phyloP scores from a whole-genome alignment of 345 rosid genomes.

The Brassica incana region DNA sequence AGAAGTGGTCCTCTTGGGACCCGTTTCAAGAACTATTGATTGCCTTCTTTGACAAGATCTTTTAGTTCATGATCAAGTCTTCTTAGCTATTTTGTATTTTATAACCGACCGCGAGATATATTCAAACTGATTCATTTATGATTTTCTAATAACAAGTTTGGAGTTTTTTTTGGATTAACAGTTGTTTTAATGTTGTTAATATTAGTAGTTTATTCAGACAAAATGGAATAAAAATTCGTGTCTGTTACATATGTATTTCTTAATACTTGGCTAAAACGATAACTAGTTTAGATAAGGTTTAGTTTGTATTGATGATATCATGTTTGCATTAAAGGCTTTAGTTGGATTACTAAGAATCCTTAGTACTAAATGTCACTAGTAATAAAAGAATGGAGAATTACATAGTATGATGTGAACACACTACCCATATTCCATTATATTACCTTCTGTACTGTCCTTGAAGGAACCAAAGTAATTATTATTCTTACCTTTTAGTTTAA shows the following conservation, averaged over 20 bases:
- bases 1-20: conserved; percentile 32
- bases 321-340: background rate
- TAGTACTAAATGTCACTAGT: background rate
- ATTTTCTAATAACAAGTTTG: too few species aligned
- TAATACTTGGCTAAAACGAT: background rate
- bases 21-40: conserved; percentile 25
- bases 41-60: conserved; percentile 33
- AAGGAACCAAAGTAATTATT: background rate
- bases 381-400: background rate
- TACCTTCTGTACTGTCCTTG: background rate
- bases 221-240: too few species aligned
- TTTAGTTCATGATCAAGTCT: background rate
- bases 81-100: conserved; percentile 1
- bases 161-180: background rate
- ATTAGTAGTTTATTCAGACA: background rate
- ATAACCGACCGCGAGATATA: background rate
- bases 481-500: conserved; percentile 32
- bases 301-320: background rate
- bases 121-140: background rate
- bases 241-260: too few species aligned
- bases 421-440: conserved; percentile 4
- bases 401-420: conserved; percentile 26
- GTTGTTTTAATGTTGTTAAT: background rate
- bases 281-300: background rate
- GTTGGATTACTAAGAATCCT: conserved; percentile 18